Conservation (phyloP, 2,329 filamentous ascomycete species). For the Monilinia fructicola region DNA sequence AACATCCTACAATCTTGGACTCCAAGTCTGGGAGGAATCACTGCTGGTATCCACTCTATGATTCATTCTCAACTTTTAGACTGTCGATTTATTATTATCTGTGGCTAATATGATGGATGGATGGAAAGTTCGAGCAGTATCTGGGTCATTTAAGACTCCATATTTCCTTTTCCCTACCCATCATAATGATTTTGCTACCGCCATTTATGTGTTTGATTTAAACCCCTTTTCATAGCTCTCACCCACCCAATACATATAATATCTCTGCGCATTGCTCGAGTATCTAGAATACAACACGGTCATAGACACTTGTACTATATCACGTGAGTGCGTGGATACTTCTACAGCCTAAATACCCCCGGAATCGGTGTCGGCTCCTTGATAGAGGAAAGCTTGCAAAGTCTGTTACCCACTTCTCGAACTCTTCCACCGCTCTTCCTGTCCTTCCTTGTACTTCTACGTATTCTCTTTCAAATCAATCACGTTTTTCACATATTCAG, state of each 20-base stretch:
- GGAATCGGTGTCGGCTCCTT: neutral
- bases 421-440: conserved; percentile 8
- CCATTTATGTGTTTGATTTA: neutral
- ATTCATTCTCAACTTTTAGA: neutral
- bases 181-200: neutral
- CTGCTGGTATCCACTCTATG: too few species aligned
- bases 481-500: neutral
- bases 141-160: neutral
- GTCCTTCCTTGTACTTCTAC: neutral
- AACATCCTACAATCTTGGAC: rapidly evolving
- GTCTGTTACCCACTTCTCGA: neutral
- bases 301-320: neutral
- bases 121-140: neutral
- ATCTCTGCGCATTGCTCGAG: too few species aligned
- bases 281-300: neutral
- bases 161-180: neutral
- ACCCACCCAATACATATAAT: neutral
- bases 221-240: too few species aligned
- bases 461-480: neutral
- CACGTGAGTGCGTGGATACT: neutral
- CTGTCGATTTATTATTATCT: neutral
- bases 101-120: neutral
- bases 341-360: neutral
- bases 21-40: neutral
- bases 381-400: conserved; percentile 10